These are phyloP conservation scores for Claviceps digitariae DNA, from an alignment of 2,329 filamentous ascomycete genomes.

Conservation along the genomic window DNA sequence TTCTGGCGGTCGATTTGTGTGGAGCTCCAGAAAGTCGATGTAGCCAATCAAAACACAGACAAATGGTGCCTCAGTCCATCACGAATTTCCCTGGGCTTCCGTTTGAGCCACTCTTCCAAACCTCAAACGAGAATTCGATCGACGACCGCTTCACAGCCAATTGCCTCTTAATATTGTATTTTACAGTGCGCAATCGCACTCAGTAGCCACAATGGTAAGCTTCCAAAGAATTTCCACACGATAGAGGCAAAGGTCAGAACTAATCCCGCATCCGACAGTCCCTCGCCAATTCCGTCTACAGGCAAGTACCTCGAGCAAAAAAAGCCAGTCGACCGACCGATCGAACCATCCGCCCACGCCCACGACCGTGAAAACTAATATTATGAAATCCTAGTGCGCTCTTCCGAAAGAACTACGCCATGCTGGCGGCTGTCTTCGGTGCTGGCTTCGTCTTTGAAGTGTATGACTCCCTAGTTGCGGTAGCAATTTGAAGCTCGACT, in stretches of 20 bases:
- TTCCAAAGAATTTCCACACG: not conserved
- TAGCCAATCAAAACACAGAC: slow-evolving; percentile 18
- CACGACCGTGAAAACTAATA: slow-evolving; percentile 13
- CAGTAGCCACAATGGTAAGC: slow-evolving; percentile 24
- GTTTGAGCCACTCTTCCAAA: slow-evolving; percentile 9
- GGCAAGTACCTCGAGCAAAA: slow-evolving; percentile 20
- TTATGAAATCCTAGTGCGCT: slow-evolving; percentile 45
- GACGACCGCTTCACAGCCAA: slow-evolving; percentile 15
- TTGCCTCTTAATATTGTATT: slow-evolving; percentile 11
- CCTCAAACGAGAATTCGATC: slow-evolving; percentile 15
- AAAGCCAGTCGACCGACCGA: slow-evolving; percentile 3
- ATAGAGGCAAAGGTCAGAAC: slow-evolving; percentile 9
- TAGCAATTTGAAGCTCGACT: slow-evolving; percentile 9
- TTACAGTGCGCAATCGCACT: slow-evolving; percentile 18
- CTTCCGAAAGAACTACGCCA: slow-evolving; percentile 76
- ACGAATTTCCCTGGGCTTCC: slow-evolving; percentile 11
- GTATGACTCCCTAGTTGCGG: slow-evolving; percentile 41
- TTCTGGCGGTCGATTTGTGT: not conserved
- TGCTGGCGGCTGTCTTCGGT: slow-evolving; percentile 76
- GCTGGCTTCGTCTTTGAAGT: slow-evolving; percentile 86
- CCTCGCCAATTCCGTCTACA: slow-evolving; percentile 22
- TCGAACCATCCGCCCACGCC: not conserved
- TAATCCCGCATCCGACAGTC: slow-evolving; percentile 25
- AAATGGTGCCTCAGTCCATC: slow-evolving; percentile 20
- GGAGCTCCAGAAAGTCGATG: not conserved